Conservation (phyloP, 805 yeast species). For the Jamesozyma jinghongensis region DNA sequence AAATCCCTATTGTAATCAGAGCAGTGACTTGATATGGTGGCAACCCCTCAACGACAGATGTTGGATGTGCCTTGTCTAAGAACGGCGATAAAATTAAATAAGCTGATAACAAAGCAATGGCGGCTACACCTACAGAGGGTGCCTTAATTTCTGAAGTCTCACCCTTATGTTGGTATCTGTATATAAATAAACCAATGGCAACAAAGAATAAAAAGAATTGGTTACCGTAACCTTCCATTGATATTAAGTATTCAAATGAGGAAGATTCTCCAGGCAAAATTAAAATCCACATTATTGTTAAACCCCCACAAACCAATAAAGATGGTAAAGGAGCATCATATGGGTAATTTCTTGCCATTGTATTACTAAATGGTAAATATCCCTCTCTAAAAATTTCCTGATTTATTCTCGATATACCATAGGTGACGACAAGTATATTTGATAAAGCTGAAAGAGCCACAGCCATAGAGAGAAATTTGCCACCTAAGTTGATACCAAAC, state of each 20-base stretch:
- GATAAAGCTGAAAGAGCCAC: slow-evolving; percentile 57
- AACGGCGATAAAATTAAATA: slow-evolving; percentile 45
- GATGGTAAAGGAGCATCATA: slow-evolving; percentile 48
- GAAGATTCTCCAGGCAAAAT: slow-evolving; percentile 31
- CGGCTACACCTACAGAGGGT: slow-evolving; percentile 37
- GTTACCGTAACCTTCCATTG: slow-evolving; percentile 39
- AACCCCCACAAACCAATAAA: slow-evolving; percentile 28
- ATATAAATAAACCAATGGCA: slow-evolving; percentile 48
- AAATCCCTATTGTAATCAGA: slow-evolving; percentile 33
- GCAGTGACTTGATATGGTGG: slow-evolving; percentile 37
- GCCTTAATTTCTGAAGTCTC: slow-evolving; percentile 43
- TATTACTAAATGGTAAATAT: slow-evolving; percentile 42
- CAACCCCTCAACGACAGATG: slow-evolving; percentile 12
- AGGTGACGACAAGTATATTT: slow-evolving; percentile 52
- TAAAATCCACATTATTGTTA: slow-evolving; percentile 30
- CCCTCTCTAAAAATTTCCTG: slow-evolving; percentile 63
- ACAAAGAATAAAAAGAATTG: slow-evolving; percentile 43
- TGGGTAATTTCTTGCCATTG: slow-evolving; percentile 49
- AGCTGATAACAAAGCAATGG: slow-evolving; percentile 38
- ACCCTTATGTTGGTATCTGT: slow-evolving; percentile 42
- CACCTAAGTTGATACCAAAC: slow-evolving; percentile 45
- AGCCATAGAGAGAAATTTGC: slow-evolving; percentile 44
- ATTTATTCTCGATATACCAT: slow-evolving; percentile 50
- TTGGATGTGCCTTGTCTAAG: slow-evolving; percentile 11
- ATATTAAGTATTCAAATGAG: slow-evolving; percentile 36